phyloP scores from a whole-genome alignment of 768 basidiomycete species.

The Gyrodon lividus region DNA sequence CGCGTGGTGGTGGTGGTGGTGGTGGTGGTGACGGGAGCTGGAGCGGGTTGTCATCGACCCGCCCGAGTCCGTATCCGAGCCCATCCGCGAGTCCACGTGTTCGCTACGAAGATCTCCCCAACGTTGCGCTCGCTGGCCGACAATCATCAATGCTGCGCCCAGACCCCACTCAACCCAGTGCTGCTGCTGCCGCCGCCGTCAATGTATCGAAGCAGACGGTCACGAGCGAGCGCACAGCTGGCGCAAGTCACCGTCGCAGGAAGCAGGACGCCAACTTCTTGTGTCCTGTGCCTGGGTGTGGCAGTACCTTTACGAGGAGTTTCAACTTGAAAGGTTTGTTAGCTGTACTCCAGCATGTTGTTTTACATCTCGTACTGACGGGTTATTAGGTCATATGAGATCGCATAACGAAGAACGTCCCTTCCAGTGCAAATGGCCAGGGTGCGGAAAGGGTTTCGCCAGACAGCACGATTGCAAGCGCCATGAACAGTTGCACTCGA shows the following conservation, averaged over 20 bases:
- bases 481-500: conserved; percentile 92
- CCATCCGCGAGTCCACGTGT: conserved; percentile 65
- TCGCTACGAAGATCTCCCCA: conserved; percentile 50
- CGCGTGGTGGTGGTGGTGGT: conserved; percentile 30
- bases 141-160: conserved; percentile 24
- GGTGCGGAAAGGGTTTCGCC: conserved; percentile 92
- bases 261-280: conserved; percentile 87
- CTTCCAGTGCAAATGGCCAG: conserved; percentile 93
- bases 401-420: conserved; percentile 95
- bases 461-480: conserved; percentile 96
- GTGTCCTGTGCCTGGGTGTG: conserved; percentile 81
- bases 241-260: conserved; percentile 80
- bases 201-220: conserved; percentile 73
- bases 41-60: conserved; percentile 36
- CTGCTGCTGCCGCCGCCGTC: background rate
- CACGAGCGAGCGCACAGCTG: conserved; percentile 85
- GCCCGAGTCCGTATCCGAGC: conserved; percentile 64
- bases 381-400: conserved; percentile 74
- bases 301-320: conserved; percentile 86
- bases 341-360: conserved; percentile 3
- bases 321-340: conserved; percentile 86
- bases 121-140: conserved; percentile 24
- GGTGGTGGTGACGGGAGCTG: conserved; percentile 30
- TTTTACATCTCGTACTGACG: conserved; percentile 12
- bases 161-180: conserved; percentile 9